These are phyloP conservation scores for Westerdykella aurantiaca DNA, from an alignment of 2,329 filamentous ascomycete genomes.

Conservation along the genomic window DNA sequence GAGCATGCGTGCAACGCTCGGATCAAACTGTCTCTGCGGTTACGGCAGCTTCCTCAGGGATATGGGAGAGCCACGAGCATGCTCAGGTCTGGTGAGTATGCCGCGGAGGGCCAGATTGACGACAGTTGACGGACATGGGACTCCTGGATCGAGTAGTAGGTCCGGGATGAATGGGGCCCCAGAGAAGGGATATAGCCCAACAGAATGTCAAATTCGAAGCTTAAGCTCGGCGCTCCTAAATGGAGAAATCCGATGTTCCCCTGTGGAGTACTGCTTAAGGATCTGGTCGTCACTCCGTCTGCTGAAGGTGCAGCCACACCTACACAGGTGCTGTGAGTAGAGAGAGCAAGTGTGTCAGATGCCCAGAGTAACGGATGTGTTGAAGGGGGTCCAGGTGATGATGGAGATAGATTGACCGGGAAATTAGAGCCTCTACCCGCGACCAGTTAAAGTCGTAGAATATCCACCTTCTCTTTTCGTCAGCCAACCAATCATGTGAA, in stretches of 20 bases:
- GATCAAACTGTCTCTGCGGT: background rate
- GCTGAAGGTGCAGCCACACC: background rate
- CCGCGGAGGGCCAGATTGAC: slow-evolving; percentile 12
- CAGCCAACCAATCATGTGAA: background rate
- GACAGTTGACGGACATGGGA: background rate
- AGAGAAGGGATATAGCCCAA: background rate
- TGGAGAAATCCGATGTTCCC: no score
- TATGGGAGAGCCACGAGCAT: background rate
- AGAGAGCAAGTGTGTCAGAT: background rate
- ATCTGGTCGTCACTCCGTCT: background rate
- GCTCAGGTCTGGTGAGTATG: slow-evolving; percentile 18
- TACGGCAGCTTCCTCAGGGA: background rate
- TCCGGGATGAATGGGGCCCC: slow-evolving; percentile 1
- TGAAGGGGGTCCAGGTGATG: no score
- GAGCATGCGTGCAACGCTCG: slow-evolving; percentile 17
- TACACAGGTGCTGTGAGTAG: no score
- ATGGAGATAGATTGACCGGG: no score
- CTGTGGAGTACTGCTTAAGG: no score
- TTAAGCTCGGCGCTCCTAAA: no score
- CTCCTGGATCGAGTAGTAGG: background rate
- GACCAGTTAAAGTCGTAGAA: background rate
- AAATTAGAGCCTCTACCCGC: background rate
- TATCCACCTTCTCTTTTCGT: slow-evolving; percentile 2
- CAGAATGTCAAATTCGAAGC: no score
- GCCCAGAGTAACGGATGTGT: no score